phyloP scores from a whole-genome alignment of 345 rosid genomes.

The Populus davidiana region DNA sequence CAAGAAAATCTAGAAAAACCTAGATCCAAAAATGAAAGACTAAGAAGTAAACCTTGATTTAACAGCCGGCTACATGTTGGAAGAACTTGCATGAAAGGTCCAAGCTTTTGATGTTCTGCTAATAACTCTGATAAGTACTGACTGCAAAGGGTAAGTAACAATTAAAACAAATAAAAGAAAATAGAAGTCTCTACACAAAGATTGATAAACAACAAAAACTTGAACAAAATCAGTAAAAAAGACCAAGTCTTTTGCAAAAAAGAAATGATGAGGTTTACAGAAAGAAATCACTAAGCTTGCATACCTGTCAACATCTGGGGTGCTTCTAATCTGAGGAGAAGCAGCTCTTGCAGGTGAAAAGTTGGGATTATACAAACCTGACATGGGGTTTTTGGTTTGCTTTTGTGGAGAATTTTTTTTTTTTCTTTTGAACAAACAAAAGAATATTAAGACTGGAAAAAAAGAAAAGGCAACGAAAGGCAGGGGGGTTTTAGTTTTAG shows the following conservation, averaged over 20 bases:
- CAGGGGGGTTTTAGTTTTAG: slow-evolving; percentile 31
- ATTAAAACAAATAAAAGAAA: slow-evolving; percentile 36
- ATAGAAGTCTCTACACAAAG: slow-evolving; percentile 14
- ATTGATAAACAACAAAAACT: background rate
- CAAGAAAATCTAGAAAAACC: slow-evolving; percentile 25
- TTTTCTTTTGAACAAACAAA: slow-evolving; percentile 19
- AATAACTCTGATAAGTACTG: slow-evolving; percentile 84
- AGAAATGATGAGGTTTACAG: slow-evolving; percentile 1
- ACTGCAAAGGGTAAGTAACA: slow-evolving; percentile 37
- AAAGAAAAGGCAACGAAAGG: background rate
- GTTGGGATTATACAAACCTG: slow-evolving; percentile 90
- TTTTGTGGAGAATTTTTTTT: slow-evolving; percentile 6
- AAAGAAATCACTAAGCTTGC: background rate
- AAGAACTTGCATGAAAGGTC: slow-evolving; percentile 90
- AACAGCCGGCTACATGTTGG: slow-evolving; percentile 89
- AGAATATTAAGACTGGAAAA: slow-evolving; percentile 12
- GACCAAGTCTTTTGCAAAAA: background rate
- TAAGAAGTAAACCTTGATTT: slow-evolving; percentile 67
- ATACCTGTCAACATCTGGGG: slow-evolving; percentile 85
- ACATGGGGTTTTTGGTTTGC: slow-evolving; percentile 48
- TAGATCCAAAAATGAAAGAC: slow-evolving; percentile 54
- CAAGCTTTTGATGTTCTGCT: slow-evolving; percentile 95
- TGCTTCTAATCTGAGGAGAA: slow-evolving; percentile 92
- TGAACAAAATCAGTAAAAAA: background rate
- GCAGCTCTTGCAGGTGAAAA: slow-evolving; percentile 97